Conservation (phyloP, 257 asterid genomes). For the Przewalskia tangutica region DNA sequence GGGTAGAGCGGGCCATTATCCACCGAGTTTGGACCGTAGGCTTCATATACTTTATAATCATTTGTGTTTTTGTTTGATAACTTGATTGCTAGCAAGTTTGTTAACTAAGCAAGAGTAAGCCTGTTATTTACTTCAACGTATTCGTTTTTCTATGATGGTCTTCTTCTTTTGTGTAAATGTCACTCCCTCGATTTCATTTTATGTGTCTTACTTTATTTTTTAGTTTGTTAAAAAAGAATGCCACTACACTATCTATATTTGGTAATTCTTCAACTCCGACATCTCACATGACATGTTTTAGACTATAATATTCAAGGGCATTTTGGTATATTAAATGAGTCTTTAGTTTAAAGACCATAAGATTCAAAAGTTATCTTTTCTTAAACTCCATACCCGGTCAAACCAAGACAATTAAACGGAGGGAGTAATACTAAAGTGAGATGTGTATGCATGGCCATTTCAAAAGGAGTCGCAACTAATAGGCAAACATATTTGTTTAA, state of each 20-base stretch:
- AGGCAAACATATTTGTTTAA: not conserved
- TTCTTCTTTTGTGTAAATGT: not conserved
- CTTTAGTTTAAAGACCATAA: not conserved
- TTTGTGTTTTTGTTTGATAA: no score
- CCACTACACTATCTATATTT: not conserved
- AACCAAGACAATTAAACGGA: not conserved
- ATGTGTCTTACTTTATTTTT: slow-evolving; percentile 5
- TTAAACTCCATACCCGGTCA: not conserved
- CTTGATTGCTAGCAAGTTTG: not conserved
- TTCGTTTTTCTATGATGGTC: not conserved
- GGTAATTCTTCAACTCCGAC: not conserved
- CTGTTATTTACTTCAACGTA: not conserved
- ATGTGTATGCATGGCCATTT: not conserved
- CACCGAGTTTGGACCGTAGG: not conserved
- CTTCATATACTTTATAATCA: not conserved
- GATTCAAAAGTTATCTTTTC: not conserved
- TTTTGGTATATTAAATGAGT: not conserved
- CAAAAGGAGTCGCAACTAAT: not conserved
- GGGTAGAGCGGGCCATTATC: not conserved
- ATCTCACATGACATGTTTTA: not conserved
- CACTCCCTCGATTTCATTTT: not conserved
- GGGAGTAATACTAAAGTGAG: not conserved
- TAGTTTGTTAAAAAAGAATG: not conserved
- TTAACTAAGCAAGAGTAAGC: not conserved
- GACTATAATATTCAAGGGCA: not conserved